These are phyloP conservation scores for Penicillium robsamsonii DNA, from an alignment of 495 filamentous ascomycete species.

Conservation along the genomic window DNA sequence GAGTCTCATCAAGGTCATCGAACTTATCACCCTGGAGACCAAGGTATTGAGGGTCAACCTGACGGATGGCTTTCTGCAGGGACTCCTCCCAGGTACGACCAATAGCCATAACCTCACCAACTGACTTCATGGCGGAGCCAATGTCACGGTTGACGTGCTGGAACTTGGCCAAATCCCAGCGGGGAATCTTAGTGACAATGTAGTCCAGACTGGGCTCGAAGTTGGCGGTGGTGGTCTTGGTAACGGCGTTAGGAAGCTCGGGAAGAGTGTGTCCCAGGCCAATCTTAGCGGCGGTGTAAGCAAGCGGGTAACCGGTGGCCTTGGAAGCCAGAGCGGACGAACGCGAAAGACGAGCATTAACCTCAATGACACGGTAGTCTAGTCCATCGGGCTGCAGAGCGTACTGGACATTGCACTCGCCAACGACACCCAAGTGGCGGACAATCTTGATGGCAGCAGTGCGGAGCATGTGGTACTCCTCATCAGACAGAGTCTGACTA, in stretches of 20 bases:
- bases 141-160: slow-evolving; percentile 98
- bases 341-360: slow-evolving; percentile 92
- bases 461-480: slow-evolving; percentile 98
- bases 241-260: slow-evolving; percentile 94
- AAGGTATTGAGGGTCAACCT: slow-evolving; percentile 87
- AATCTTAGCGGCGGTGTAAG: slow-evolving; percentile 96
- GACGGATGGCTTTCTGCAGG: slow-evolving; percentile 97
- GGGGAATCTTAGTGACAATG: slow-evolving; percentile 96
- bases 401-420: slow-evolving; percentile 98
- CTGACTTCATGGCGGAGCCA: slow-evolving; percentile 96
- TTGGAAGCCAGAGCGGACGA: slow-evolving; percentile 96
- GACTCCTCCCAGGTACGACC: slow-evolving; percentile 97
- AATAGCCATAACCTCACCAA: slow-evolving; percentile 99
- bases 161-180: slow-evolving; percentile 98
- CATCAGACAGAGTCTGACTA: slow-evolving; percentile 91
- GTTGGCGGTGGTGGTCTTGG: slow-evolving; percentile 97
- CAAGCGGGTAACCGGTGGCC: slow-evolving; percentile 93
- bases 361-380: slow-evolving; percentile 97
- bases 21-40: slow-evolving; percentile 96
- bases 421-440: slow-evolving; percentile 89
- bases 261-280: slow-evolving; percentile 91
- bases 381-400: slow-evolving; percentile 90
- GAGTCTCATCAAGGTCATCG: slow-evolving; percentile 84
- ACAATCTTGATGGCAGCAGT: slow-evolving; percentile 96
- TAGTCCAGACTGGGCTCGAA: slow-evolving; percentile 97